Evolutionary conservation across 2,329 filamentous ascomycete genomes (phyloP), one percentile per base, ranked within the genome.

Genomic region (Coniochaeta pulveracea): DNA sequence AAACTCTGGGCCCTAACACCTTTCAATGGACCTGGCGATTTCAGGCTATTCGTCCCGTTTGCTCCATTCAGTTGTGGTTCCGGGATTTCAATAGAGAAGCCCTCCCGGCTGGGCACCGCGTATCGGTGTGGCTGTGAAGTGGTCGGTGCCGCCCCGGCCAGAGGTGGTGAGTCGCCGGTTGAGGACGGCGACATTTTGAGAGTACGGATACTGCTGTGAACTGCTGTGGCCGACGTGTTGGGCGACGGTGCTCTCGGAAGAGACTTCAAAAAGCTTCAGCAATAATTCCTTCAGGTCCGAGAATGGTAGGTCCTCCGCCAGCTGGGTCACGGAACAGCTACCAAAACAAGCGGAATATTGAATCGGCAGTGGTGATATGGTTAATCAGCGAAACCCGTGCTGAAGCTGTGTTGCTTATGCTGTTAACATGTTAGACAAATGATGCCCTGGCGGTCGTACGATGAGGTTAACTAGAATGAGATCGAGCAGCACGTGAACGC

Each of bases 101-200:
- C 57, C 26, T 69, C 63, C 42, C 65, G 56, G 21, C 55, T 58
- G 15, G 61, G 58, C 33, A 66, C 43, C n/a, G 60, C 55, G 40
- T 63, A 70, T 19, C 55, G 55, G 42, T 60, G 52, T 39, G 56
- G 56, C 36, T 48, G 47, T 40, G 56, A 49, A 21, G 54, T 55
- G 31, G 47, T 45, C 44, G 48, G 44, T 35, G 43, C 43, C 33
- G 50, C 52, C 19, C 50, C 50, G 28, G 48, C 51, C 37, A 64
- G 65, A 38, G 55, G 57, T 43, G 66, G 64, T 40, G 67, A 71
- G 52, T 68, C 65, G 48, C 60, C 63, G 43, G 63, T 68, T 46
- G 65, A 69, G 23, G 65, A 69, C 47, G 65, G 64, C 52, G 65
- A 61, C 64, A 70, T 69, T 49, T 51, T 56, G 46, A 48, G 45